Percentiles rank a stretch among this genome's conserved stretches.
phyloP scores from a whole-genome alignment of 495 filamentous ascomycete genomes.

The Alectoria sarmentosa region DNA sequence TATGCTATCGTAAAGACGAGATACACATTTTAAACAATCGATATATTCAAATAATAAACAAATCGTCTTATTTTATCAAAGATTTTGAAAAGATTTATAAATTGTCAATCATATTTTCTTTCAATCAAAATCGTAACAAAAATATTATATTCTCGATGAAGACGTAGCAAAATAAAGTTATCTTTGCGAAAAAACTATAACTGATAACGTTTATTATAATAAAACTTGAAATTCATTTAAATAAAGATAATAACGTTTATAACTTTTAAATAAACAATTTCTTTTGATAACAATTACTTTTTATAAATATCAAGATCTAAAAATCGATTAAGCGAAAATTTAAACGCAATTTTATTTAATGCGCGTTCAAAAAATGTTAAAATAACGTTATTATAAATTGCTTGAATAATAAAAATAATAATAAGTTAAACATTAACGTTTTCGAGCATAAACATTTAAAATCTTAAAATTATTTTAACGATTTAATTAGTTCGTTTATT shows the following conservation, averaged over 20 bases:
- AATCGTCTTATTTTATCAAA: background rate
- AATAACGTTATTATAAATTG: background rate
- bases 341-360: background rate
- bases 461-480: too few species aligned
- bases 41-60: too few species aligned
- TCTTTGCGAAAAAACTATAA: background rate
- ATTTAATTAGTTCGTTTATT: too few species aligned
- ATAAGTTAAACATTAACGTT: too few species aligned
- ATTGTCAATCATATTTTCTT: background rate
- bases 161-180: background rate
- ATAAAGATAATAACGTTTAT: slow-evolving; percentile 4
- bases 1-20: too few species aligned
- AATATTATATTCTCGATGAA: too few species aligned
- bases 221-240: background rate
- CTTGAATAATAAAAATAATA: background rate
- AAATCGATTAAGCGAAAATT: background rate
- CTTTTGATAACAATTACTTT: background rate
- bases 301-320: slow-evolving; percentile 5
- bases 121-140: background rate
- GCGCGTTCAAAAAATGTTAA: background rate
- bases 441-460: too few species aligned
- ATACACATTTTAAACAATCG: too few species aligned
- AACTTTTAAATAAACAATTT: background rate
- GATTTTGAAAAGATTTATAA: background rate
- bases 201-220: background rate